Evolutionary conservation across 441 rosid species (phyloP).

Genomic region (Mallotus japonicus): DNA sequence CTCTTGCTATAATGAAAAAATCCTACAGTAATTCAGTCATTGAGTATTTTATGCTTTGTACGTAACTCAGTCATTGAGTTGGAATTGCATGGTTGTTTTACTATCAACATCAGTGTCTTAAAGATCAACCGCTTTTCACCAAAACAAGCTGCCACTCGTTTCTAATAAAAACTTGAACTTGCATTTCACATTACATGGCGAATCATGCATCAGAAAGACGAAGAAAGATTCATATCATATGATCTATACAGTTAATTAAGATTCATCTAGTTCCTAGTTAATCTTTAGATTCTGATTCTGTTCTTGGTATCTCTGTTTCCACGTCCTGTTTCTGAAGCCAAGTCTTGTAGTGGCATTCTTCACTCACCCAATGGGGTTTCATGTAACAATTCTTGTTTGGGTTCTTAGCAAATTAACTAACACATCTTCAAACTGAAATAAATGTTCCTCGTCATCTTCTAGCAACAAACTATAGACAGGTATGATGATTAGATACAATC

Average conservation of each 20-base stretch:
- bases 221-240: neutral
- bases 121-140: too few relatives aligned
- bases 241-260: neutral
- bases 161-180: neutral
- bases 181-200: neutral
- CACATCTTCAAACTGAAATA: neutral
- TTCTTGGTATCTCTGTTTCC: neutral
- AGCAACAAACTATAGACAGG: neutral
- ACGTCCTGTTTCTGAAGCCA: too few relatives aligned
- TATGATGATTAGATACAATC: conserved; percentile 10
- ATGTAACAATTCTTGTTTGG: too few relatives aligned
- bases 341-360: too few relatives aligned
- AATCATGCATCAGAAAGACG: neutral
- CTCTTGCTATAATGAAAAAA: too few relatives aligned
- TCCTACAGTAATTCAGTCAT: too few relatives aligned
- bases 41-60: too few relatives aligned
- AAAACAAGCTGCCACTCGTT: neutral
- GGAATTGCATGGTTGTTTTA: too few relatives aligned
- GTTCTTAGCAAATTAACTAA: too few relatives aligned
- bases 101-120: too few relatives aligned
- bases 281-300: neutral
- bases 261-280: neutral
- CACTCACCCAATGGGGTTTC: too few relatives aligned
- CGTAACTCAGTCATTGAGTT: too few relatives aligned
- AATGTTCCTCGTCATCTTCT: neutral